Evolutionary conservation across 2,329 filamentous ascomycete genomes (phyloP), one percentile per base, ranked within the genome.

Genomic region (Emydomyces testavorans): DNA sequence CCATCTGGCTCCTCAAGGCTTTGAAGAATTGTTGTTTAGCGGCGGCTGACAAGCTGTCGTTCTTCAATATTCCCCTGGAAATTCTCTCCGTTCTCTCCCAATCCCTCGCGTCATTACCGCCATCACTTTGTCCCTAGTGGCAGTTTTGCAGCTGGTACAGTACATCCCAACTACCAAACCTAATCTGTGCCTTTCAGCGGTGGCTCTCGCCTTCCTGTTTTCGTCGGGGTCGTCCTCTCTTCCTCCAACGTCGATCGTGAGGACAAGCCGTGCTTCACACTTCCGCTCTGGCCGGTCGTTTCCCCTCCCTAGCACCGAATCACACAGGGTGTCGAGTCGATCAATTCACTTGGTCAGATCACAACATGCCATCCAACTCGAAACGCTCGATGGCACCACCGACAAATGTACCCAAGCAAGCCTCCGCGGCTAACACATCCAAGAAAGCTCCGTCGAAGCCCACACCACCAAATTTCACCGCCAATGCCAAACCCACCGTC

Each of bases 291-390:
- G 35, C 20, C 35, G 3, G 7, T 21, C n/a, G 7, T 18, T 47
- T 36, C 18, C 36, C 45, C 20, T 13, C 13, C 35, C 18, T 13
- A 16, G 28, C 32, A 21, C 23, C 34, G 23, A 6, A 31, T 23
- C 23, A 21, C 34, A 13, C 4, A n/a, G 20, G 34, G 4, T 6
- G 16, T 24, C 29, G 45, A 48, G 45, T 43, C 39, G 38, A 43
- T 26, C 38, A 29, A 35, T 13, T 18, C 29, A n/a, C 13, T 16
- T 31, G 29, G 39, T 42, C 31, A 48, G 20, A 42, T 48, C 38
- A 5, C 47, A 36, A 34, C 28, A 55, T 55, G 53, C 53, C 53
- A 35, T 54, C 53, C 35, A 52, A 55, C 39, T 48, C 50, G 16
- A 55, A 54, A 49, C 53, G 53, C n/a, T 26, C 50, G 41, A 52